Base-by-base conservation (phyloP, 129 eudicot genomes). In the Pittosporum tobira region DNA sequence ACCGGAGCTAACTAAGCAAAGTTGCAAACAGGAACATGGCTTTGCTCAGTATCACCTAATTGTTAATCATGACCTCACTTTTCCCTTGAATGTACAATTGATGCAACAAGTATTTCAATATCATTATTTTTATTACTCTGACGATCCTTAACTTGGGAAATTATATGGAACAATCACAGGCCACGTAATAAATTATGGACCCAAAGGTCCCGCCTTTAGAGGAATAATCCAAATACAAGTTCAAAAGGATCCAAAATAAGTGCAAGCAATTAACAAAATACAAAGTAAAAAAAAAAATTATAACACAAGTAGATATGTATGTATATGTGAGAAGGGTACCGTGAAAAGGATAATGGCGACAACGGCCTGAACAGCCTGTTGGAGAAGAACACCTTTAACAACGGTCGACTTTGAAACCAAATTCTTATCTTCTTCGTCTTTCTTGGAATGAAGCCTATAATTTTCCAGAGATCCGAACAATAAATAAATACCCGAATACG, bases 311-410 rank as follows among this genome's bases (percentile, higher is more conserved):
- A 40, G 13, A 40, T 40, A 40, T 7, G 13, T 40, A 10, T 10
- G 13, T 11, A 40, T 11, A 40, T 10, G 3, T 40, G n/a, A 25
- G 3, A 25, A 57, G 68, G 88, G 48, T 68, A 87, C 95, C 14
- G 87, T 77, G 65, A 87, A 87, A 3, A 83, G 79, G 37, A 87
- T 64, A 23, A 82, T 77, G 28, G 95, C 85, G 16, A 83, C 94
- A 42, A 75, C 59, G 20, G 88, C 94, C 67, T 83, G 94, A 70
- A 83, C 66, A 23, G 85, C 76, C 63, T 87, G 94, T 69, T 84
- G 94, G 18, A 83, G 87, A 63, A 88, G 88, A 64, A 84, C 96
- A 20, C 94, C 94, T 74, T 81, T 84, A 18, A 84, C 73, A 15
- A 81, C 94, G 2, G 78, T 59, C 13, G 20, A 46, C 52, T 80